A percentile compares a stretch with the other conserved stretches of the same genome.
Evolutionary conservation across 2,329 filamentous ascomycete species (phyloP).

Genomic region (Pyricularia pennisetigena): DNA sequence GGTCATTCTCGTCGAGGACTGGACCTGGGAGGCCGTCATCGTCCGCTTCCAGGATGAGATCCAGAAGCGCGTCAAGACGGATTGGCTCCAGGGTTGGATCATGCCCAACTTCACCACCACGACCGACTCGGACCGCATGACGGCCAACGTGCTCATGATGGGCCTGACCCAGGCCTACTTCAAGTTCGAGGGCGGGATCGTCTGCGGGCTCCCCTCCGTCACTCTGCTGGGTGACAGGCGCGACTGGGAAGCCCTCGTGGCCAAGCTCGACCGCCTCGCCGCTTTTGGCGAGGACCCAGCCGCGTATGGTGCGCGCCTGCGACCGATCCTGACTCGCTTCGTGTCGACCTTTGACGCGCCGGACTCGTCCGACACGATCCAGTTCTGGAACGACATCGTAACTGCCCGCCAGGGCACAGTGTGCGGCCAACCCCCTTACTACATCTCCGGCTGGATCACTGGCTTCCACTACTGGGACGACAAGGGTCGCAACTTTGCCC

Average conservation of each 20-base stretch:
- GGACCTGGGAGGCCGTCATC: conserved; percentile 14
- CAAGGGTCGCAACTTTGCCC: conserved; percentile 19
- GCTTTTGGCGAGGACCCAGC: conserved; percentile 32
- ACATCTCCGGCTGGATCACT: conserved; percentile 35
- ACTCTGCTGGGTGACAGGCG: conserved; percentile 25
- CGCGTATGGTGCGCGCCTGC: conserved; percentile 26
- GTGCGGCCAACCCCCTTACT: conserved; percentile 21
- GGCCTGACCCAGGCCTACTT: conserved; percentile 31
- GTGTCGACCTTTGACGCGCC: conserved; percentile 31
- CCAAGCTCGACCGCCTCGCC: conserved; percentile 29
- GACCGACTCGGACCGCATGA: conserved; percentile 25
- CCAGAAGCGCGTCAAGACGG: conserved; percentile 25
- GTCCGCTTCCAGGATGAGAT: conserved; percentile 27
- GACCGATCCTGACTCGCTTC: conserved; percentile 33
- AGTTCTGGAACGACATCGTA: conserved; percentile 35
- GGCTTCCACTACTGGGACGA: conserved; percentile 34
- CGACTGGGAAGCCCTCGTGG: conserved; percentile 30
- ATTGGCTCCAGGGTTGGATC: conserved; percentile 31
- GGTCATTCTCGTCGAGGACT: conserved; percentile 23
- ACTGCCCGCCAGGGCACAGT: conserved; percentile 19
- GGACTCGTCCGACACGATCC: conserved; percentile 17
- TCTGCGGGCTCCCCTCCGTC: conserved; percentile 32
- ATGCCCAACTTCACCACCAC: conserved; percentile 32
- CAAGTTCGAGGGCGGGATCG: conserved; percentile 21
- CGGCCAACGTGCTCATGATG: conserved; percentile 33